These are phyloP conservation scores for Diaporthe nobilis DNA, from an alignment of 2,329 filamentous ascomycete genomes.

Conservation along the genomic window DNA sequence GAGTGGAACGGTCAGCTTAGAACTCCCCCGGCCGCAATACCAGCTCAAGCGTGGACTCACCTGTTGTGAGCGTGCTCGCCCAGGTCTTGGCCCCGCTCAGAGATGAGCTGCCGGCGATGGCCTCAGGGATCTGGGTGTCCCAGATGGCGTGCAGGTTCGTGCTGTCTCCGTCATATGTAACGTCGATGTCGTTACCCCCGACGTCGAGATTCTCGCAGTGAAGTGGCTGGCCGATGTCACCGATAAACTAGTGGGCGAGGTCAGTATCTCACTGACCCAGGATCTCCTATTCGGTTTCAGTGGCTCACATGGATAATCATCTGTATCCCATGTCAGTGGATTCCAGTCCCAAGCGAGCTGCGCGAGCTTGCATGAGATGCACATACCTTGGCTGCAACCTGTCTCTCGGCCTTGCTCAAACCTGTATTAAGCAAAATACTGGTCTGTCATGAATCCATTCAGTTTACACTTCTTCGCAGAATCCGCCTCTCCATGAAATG, in stretches of 20 bases:
- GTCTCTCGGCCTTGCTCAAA: conserved; percentile 47
- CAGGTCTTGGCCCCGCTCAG: conserved; percentile 55
- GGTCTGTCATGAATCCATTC: conserved; percentile 41
- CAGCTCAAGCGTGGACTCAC: conserved; percentile 40
- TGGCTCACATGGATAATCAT: conserved; percentile 50
- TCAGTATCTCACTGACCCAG: background rate
- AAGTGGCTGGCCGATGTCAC: conserved; percentile 69
- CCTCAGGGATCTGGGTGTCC: conserved; percentile 71
- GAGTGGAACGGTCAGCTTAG: background rate
- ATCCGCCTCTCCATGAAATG: background rate
- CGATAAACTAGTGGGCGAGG: conserved; percentile 61
- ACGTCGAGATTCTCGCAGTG: conserved; percentile 65
- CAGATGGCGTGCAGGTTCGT: conserved; percentile 74
- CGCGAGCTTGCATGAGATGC: background rate
- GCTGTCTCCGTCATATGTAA: conserved; percentile 63
- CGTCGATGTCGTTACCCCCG: conserved; percentile 70
- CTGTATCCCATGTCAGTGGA: conserved; percentile 32
- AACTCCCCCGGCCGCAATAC: background rate
- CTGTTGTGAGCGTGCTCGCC: conserved; percentile 53
- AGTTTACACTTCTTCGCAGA: background rate
- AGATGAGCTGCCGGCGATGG: conserved; percentile 54
- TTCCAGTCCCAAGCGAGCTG: conserved; percentile 17
- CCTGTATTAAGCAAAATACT: conserved; percentile 47
- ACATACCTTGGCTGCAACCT: conserved; percentile 56
- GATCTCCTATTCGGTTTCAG: conserved; percentile 31